Percentiles rank a stretch among this genome's conserved stretches.
These are phyloP conservation scores for Glycine latifolia DNA, from an alignment of 306 rosid species.

Conservation along the genomic window DNA sequence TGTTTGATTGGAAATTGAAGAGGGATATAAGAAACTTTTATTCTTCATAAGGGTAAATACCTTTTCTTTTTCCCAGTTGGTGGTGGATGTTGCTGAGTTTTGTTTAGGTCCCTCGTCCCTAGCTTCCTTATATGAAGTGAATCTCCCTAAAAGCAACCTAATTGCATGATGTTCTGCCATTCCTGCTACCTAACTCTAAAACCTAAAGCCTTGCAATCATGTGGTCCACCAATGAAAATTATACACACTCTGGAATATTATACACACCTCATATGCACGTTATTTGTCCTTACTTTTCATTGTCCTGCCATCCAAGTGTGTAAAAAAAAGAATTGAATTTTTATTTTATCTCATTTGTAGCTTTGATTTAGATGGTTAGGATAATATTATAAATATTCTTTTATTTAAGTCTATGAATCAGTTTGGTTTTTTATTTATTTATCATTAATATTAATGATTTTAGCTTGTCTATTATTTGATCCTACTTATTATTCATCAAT, in stretches of 20 bases:
- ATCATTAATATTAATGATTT: too few relatives aligned
- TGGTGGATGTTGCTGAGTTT: slow-evolving; percentile 1
- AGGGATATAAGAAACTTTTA: background rate
- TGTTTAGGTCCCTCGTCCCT: background rate
- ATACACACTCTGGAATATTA: slow-evolving; percentile 55
- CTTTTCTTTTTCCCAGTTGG: slow-evolving; percentile 6
- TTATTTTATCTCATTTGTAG: too few relatives aligned
- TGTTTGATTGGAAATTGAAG: background rate
- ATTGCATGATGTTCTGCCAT: slow-evolving; percentile 52
- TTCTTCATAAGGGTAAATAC: slow-evolving; percentile 2
- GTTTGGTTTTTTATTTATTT: too few relatives aligned
- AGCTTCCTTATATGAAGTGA: slow-evolving; percentile 11
- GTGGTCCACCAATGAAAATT: slow-evolving; percentile 51
- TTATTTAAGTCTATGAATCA: too few relatives aligned
- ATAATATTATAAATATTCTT: too few relatives aligned
- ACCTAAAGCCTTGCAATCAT: slow-evolving; percentile 52
- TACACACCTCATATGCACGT: too few relatives aligned
- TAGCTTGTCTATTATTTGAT: too few relatives aligned
- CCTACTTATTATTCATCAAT: too few relatives aligned
- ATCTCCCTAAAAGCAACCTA: slow-evolving; percentile 41
- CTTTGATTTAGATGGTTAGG: too few relatives aligned
- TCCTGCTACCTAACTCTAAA: slow-evolving; percentile 53
- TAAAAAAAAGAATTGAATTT: too few relatives aligned
- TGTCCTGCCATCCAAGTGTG: too few relatives aligned
- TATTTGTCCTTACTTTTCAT: too few relatives aligned